Base-by-base conservation (phyloP, 1,139 yeast genomes). In the Geotrichum klebahnii region DNA sequence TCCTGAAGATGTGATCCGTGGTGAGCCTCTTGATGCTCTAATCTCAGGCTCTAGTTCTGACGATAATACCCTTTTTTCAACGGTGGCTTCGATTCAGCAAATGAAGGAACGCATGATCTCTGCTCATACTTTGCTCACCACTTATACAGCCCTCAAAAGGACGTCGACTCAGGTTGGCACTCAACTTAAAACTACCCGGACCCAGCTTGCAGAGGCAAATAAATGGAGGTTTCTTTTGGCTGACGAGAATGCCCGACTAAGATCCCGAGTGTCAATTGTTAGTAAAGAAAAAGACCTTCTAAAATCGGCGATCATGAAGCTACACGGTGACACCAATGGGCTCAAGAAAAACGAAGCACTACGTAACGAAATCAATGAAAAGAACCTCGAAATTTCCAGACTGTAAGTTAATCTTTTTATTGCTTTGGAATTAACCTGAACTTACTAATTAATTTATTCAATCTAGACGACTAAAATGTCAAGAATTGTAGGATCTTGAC, bases 241-340 rank as follows among this genome's bases (percentile, higher is more conserved):
- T 2, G 50, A 44, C 14, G 50, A 48, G 40, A 52, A 52, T 31
- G 46, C 46, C 9, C 26, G 42, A 14, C 39, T 52, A 5, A 19
- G 52, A 14, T 12, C 44, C 8, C 28, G 33, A 8, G 22, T 43
- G 9, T 14, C 46, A 12, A 45, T 28, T n/a, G 22, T 48, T 14
- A 44, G 48, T 6, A 42, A 36, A 6, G 54, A 52, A 35, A 52
- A 52, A 40, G 51, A 48, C 16, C 23, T 26, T 6, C 38, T 52
- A 9, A 52, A 52, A 32, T 9, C 24, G 12, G 49, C 48, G n/a
- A 44, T 52, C n/a, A 35, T 42, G 9, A 45, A 48, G 36, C 40
- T 52, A 10, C 54, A 52, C 33, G 42, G 38, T 10, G 54, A 44
- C 28, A 52, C 54, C 3, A 52, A 52, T 29, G 48, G 52, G 10